A percentile compares a stretch with the other conserved stretches of the same genome.
phyloP scores from a whole-genome alignment of 768 basidiomycete genomes.

The Boletus patriciae region DNA sequence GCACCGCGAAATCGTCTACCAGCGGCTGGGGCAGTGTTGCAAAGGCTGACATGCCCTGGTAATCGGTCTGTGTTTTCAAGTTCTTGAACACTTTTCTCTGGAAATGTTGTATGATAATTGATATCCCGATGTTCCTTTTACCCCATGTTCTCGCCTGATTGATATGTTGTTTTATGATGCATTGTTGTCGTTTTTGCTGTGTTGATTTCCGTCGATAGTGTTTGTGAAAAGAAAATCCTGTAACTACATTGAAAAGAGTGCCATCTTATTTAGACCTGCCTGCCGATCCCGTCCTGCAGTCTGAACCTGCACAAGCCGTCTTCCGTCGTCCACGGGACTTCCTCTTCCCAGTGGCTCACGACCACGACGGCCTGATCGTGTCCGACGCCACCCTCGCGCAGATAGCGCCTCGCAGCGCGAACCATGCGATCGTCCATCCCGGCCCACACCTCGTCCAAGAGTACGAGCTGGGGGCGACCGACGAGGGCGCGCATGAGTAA shows the following conservation, averaged over 20 bases:
- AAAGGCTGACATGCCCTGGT: slow-evolving; percentile 24
- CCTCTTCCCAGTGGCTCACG: slow-evolving; percentile 89
- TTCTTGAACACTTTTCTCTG: neutral
- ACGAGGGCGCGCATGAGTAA: slow-evolving; percentile 87
- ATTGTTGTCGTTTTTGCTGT: neutral
- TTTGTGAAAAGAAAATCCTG: neutral
- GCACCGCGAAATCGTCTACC: slow-evolving; percentile 17
- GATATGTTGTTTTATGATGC: neutral
- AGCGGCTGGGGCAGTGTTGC: slow-evolving; percentile 27
- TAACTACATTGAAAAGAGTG: neutral
- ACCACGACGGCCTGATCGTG: slow-evolving; percentile 75
- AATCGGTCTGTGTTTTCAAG: slow-evolving; percentile 1
- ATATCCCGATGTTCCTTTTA: neutral
- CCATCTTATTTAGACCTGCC: neutral
- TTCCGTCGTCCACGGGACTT: slow-evolving; percentile 75
- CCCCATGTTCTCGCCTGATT: slow-evolving; percentile 1
- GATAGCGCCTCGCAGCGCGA: slow-evolving; percentile 55
- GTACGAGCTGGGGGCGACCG: slow-evolving; percentile 64
- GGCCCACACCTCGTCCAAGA: slow-evolving; percentile 91
- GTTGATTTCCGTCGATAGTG: neutral
- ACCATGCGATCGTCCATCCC: slow-evolving; percentile 89
- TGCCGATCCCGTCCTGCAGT: slow-evolving; percentile 38
- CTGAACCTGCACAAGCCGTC: slow-evolving; percentile 49
- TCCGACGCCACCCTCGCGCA: slow-evolving; percentile 53
- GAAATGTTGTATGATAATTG: slow-evolving; percentile 7